Conservation (phyloP, 1,139 yeast genomes). For the Wickerhamomyces sp. region DNA sequence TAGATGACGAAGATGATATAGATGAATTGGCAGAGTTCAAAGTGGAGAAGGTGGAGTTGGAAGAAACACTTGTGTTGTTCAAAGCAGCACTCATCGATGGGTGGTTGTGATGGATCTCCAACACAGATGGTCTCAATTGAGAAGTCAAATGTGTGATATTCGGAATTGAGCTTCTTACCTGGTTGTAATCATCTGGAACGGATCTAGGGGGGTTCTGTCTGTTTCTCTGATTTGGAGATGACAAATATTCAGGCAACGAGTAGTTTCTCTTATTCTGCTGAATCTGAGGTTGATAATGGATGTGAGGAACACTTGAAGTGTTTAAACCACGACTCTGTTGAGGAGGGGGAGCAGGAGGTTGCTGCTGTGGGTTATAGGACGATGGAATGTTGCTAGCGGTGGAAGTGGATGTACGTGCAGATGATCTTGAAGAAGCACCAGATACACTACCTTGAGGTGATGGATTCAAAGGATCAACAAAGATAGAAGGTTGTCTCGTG, state of each 20-base stretch:
- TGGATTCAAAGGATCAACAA: constrained; percentile 21
- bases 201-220: constrained; percentile 18
- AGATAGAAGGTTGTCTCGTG: constrained; percentile 21
- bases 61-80: constrained; percentile 17
- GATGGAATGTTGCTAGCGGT: constrained; percentile 2
- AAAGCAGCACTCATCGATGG: background rate
- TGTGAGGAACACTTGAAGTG: constrained; percentile 11
- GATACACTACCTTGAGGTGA: constrained; percentile 6
- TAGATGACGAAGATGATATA: constrained; percentile 19
- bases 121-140: constrained; percentile 38
- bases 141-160: constrained; percentile 25
- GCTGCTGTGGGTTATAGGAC: constrained; percentile 2
- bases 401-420: constrained; percentile 3
- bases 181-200: constrained; percentile 13
- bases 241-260: constrained; percentile 11
- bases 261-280: constrained; percentile 10
- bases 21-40: constrained; percentile 21
- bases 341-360: constrained; percentile 2
- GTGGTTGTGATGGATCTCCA: constrained; percentile 34
- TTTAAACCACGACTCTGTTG: background rate
- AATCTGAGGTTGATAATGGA: constrained; percentile 6
- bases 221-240: background rate
- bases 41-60: constrained; percentile 18
- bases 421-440: constrained; percentile 6
- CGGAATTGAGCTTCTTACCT: constrained; percentile 16